Conservation (phyloP, 768 basidiomycete genomes). For the Phanerodontia chrysosporium region DNA sequence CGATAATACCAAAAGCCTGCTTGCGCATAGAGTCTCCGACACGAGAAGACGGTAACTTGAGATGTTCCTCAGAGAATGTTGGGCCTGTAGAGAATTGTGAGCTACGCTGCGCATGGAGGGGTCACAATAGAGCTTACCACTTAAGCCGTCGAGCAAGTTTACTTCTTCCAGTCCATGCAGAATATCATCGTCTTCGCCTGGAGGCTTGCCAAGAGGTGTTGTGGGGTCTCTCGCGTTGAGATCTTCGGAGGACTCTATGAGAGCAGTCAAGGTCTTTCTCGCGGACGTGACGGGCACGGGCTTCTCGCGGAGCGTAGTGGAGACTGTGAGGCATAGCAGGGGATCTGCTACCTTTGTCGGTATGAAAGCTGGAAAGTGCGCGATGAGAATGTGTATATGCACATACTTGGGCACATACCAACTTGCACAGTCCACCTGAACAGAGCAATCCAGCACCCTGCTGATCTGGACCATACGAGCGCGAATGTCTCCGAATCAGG, state of each 20-base stretch:
- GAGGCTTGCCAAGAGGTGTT: conserved; percentile 24
- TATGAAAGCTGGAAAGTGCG: conserved; percentile 59
- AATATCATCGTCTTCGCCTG: conserved; percentile 29
- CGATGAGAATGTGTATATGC: background rate
- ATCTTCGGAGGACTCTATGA: conserved; percentile 30
- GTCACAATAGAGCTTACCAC: conserved; percentile 45
- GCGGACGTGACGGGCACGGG: conserved; percentile 46
- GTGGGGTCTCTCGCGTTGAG: conserved; percentile 20
- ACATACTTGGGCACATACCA: conserved; percentile 44
- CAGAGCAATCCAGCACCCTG: conserved; percentile 71
- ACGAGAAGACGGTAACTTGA: conserved; percentile 65
- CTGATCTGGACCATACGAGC: conserved; percentile 59
- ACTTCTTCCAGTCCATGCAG: conserved; percentile 58
- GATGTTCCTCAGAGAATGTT: conserved; percentile 32
- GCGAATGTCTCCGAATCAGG: conserved; percentile 48
- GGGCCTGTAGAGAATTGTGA: conserved; percentile 34
- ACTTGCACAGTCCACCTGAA: conserved; percentile 77
- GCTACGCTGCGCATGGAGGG: too few relatives aligned
- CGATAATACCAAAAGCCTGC: conserved; percentile 52
- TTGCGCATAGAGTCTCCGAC: conserved; percentile 66
- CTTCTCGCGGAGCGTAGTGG: conserved; percentile 84
- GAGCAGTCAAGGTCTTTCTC: conserved; percentile 28
- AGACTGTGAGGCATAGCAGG: conserved; percentile 78
- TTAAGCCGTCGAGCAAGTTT: conserved; percentile 62
- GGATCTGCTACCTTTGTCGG: conserved; percentile 68